Evolutionary conservation across 257 asterid species (phyloP).

Genomic region (Ballota nigra): DNA sequence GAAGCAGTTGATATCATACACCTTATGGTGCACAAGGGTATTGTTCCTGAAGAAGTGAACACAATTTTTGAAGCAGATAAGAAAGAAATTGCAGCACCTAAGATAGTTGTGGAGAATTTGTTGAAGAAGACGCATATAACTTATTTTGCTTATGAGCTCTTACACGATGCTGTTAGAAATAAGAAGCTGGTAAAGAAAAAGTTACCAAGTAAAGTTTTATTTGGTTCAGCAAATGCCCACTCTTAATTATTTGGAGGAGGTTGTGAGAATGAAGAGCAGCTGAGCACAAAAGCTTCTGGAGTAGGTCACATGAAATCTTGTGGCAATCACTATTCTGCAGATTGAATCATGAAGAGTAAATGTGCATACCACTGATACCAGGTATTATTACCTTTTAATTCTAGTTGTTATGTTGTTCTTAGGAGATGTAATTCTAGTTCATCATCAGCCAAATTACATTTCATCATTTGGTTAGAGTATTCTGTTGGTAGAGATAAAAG

Average conservation of each 20-base stretch:
- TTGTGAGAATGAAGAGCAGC: background rate
- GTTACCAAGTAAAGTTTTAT: constrained; percentile 13
- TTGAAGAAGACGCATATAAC: constrained; percentile 67
- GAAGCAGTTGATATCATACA: constrained; percentile 66
- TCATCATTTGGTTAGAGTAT: background rate
- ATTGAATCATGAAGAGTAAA: constrained; percentile 15
- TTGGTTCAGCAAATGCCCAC: constrained; percentile 15
- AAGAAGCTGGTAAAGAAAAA: constrained; percentile 59
- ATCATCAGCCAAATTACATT: background rate
- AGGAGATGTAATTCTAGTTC: background rate
- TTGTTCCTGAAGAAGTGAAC: constrained; percentile 72
- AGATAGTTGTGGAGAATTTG: constrained; percentile 79
- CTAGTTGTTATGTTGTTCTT: constrained; percentile 18
- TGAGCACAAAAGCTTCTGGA: constrained; percentile 17
- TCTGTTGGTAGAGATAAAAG: background rate
- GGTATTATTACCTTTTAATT: constrained; percentile 20
- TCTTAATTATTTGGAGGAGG: constrained; percentile 16
- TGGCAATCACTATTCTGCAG: constrained; percentile 6
- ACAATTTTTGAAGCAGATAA: constrained; percentile 71
- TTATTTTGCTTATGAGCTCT: constrained; percentile 66
- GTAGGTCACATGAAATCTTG: background rate
- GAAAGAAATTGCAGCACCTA: constrained; percentile 79
- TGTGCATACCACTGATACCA: constrained; percentile 16
- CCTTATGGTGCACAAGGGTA: constrained; percentile 72
- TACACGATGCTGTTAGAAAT: constrained; percentile 72